Evolutionary conservation across 768 basidiomycete genomes (phyloP).

Genomic region (Suillus subaureus): DNA sequence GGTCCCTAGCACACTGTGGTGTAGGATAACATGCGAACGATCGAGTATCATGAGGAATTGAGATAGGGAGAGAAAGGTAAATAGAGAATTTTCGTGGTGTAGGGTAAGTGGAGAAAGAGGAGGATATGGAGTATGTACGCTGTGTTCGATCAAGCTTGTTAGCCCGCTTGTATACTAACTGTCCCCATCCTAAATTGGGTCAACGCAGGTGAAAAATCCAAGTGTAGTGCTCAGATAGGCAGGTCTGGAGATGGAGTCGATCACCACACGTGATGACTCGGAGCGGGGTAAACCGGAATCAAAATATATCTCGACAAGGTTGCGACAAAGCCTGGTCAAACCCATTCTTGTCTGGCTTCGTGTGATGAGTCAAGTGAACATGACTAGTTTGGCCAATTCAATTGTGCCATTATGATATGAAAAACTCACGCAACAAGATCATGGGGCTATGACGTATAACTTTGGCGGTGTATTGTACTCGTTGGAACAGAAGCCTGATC

Average conservation of each 20-base stretch:
- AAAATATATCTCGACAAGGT: neutral
- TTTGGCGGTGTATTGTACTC: neutral
- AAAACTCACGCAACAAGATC: neutral
- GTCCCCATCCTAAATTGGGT: slow-evolving; percentile 26
- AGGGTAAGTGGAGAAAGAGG: slow-evolving; percentile 2
- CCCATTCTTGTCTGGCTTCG: neutral
- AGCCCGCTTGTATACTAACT: slow-evolving; percentile 14
- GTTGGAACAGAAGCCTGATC: neutral
- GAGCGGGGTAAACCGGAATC: slow-evolving; percentile 21
- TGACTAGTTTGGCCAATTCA: neutral
- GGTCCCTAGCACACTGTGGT: slow-evolving; percentile 58
- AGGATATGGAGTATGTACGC: neutral
- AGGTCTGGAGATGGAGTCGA: slow-evolving; percentile 15
- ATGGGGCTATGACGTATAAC: neutral
- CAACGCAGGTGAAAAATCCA: slow-evolving; percentile 21
- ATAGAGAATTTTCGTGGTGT: neutral
- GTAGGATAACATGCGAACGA: slow-evolving; percentile 36
- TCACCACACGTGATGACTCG: slow-evolving; percentile 30
- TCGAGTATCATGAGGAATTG: slow-evolving; percentile 30
- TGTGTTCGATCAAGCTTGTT: slow-evolving; percentile 17
- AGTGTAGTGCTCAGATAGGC: slow-evolving; percentile 24
- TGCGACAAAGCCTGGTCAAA: neutral
- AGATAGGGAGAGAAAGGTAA: slow-evolving; percentile 1
- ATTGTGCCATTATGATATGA: neutral
- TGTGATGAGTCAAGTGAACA: neutral